A percentile compares a stretch with the other conserved stretches of the same genome.
Evolutionary conservation across 2,329 filamentous ascomycete species (phyloP).

Genomic region (Alternaria dauci): DNA sequence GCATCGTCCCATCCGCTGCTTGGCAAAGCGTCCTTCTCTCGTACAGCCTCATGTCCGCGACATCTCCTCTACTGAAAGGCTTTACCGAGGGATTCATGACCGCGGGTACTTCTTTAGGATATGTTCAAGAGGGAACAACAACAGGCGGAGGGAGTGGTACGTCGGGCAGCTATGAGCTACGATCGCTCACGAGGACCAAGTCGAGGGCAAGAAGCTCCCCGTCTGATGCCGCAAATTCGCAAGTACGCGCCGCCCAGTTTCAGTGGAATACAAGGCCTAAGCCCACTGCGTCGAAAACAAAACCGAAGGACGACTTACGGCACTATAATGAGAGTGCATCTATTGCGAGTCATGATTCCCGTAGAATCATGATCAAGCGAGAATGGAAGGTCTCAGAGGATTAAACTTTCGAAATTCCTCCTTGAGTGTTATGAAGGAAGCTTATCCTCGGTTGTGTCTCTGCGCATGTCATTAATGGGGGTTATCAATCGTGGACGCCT

Average conservation of each 20-base stretch:
- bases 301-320: not conserved
- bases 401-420: not conserved
- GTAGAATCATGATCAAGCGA: slow-evolving; percentile 6
- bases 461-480: not conserved
- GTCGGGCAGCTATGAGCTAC: slow-evolving; percentile 1
- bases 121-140: not conserved
- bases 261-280: not conserved
- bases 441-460: not conserved
- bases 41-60: slow-evolving; percentile 16
- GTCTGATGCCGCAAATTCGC: not conserved
- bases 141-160: not conserved
- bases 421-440: not conserved
- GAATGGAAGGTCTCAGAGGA: not conserved
- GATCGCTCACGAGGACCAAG: not conserved
- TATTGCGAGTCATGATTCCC: slow-evolving; percentile 12
- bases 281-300: not conserved
- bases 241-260: not conserved
- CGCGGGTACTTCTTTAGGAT: slow-evolving; percentile 5
- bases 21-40: slow-evolving; percentile 14
- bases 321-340: slow-evolving; percentile 5
- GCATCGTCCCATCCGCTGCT: slow-evolving; percentile 7
- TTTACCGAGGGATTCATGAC: slow-evolving; percentile 13
- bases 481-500: not conserved
- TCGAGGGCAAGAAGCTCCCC: not conserved
- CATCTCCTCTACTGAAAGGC: slow-evolving; percentile 9